Conservation (phyloP, 2,329 filamentous ascomycete species). For the Juglanconis juglandina region DNA sequence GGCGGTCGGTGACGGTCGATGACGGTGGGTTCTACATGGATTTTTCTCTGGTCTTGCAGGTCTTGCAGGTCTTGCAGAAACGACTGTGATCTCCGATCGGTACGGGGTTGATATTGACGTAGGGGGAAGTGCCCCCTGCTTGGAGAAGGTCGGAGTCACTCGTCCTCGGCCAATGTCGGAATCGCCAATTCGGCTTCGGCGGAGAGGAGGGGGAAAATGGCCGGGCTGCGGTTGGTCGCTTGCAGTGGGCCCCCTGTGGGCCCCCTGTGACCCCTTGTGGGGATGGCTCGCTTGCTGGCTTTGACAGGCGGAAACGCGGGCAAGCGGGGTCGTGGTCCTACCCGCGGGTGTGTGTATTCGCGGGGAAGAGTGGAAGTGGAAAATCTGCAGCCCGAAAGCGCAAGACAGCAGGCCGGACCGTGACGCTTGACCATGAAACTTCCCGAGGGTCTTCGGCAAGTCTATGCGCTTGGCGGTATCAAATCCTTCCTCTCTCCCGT, state of each 20-base stretch:
- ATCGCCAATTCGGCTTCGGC: slow-evolving; percentile 5
- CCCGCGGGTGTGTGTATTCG: not conserved
- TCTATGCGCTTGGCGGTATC: no score
- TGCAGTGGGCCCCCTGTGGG: not conserved
- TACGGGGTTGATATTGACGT: not conserved
- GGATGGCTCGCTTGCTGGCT: no score
- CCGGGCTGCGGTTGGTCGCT: slow-evolving; percentile 1
- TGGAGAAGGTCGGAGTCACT: not conserved
- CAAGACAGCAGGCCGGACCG: not conserved
- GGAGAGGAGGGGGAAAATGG: not conserved
- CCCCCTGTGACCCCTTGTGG: not conserved
- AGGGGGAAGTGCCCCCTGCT: not conserved
- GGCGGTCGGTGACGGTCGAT: not conserved
- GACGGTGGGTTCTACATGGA: not conserved
- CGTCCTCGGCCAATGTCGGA: slow-evolving; percentile 14
- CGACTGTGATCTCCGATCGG: not conserved
- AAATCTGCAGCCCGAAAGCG: not conserved
- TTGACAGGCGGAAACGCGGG: not conserved
- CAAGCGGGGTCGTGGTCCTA: not conserved
- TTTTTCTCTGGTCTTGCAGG: not conserved
- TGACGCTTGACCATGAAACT: no score
- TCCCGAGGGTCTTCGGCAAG: no score
- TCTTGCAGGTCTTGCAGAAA: not conserved
- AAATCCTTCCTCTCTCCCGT: no score
- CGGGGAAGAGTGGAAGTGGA: slow-evolving; percentile 1